A percentile compares a stretch with the other conserved stretches of the same genome.
Conservation (phyloP, 2,329 filamentous ascomycete genomes). For the Sodiomyces alkalinus region DNA sequence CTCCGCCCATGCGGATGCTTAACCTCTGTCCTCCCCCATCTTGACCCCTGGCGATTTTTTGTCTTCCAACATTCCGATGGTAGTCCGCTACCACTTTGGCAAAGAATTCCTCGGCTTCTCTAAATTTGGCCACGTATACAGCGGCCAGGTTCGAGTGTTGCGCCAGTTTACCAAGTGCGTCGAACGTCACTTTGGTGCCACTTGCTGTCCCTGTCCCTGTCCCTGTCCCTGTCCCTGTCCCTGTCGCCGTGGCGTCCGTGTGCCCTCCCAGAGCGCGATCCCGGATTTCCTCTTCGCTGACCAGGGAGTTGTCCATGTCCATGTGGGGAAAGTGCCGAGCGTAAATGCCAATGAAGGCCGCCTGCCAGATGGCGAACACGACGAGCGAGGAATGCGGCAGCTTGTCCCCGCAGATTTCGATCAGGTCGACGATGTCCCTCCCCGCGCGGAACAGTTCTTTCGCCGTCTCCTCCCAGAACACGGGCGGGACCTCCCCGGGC, state of each 20-base stretch:
- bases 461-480: slow-evolving; percentile 50
- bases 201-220: no score
- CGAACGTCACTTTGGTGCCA: slow-evolving; percentile 2
- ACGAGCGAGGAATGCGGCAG: slow-evolving; percentile 54
- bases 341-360: slow-evolving; percentile 51
- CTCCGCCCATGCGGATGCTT: slow-evolving; percentile 24
- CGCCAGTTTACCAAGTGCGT: slow-evolving; percentile 2
- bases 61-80: slow-evolving; percentile 1
- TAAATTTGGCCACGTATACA: slow-evolving; percentile 4
- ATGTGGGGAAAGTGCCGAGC: slow-evolving; percentile 52
- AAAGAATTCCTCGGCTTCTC: slow-evolving; percentile 5
- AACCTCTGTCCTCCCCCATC: slow-evolving; percentile 8
- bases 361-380: slow-evolving; percentile 51
- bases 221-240: no score
- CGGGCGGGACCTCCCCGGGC: slow-evolving; percentile 27
- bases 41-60: background rate
- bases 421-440: slow-evolving; percentile 47
- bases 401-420: slow-evolving; percentile 44
- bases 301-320: slow-evolving; percentile 43
- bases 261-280: slow-evolving; percentile 11
- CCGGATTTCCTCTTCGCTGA: slow-evolving; percentile 17
- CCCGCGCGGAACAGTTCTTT: slow-evolving; percentile 47
- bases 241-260: slow-evolving; percentile 17
- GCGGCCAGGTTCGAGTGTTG: slow-evolving; percentile 4
- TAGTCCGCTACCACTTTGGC: slow-evolving; percentile 3